These are phyloP conservation scores for Colletotrichum theobromicola DNA, from an alignment of 2,329 filamentous ascomycete species.

Conservation along the genomic window DNA sequence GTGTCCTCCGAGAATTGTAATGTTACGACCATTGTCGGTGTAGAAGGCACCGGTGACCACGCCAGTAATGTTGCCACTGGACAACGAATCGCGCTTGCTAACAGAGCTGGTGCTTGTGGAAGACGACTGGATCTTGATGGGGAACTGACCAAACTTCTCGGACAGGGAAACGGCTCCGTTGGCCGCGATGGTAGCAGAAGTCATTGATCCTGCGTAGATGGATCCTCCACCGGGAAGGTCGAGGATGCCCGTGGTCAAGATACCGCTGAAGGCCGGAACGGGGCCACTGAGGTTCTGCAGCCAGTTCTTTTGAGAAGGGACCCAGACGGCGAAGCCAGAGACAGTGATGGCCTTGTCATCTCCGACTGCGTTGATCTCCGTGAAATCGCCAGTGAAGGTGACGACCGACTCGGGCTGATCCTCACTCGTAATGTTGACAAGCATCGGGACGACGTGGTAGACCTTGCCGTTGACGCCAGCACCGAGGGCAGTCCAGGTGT, in stretches of 20 bases:
- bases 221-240: constrained; percentile 66
- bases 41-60: constrained; percentile 85
- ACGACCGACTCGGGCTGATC: constrained; percentile 74
- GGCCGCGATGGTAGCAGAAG: constrained; percentile 74
- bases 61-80: constrained; percentile 58
- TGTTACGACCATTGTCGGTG: constrained; percentile 70
- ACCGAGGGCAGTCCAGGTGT: constrained; percentile 80
- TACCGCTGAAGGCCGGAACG: constrained; percentile 72
- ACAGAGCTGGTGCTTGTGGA: constrained; percentile 38
- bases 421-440: constrained; percentile 76
- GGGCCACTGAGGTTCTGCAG: constrained; percentile 75
- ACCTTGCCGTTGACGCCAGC: constrained; percentile 86
- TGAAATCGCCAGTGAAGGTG: constrained; percentile 82
- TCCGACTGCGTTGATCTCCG: constrained; percentile 71
- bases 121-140: constrained; percentile 57
- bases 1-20: constrained; percentile 87
- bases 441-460: constrained; percentile 74
- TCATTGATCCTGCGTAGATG: constrained; percentile 84
- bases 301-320: constrained; percentile 86
- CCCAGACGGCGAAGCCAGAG: constrained; percentile 88
- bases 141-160: constrained; percentile 57
- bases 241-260: constrained; percentile 73
- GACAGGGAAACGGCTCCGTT: constrained; percentile 75
- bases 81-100: constrained; percentile 51
- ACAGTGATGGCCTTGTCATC: constrained; percentile 65